Evolutionary conservation across 441 rosid genomes (phyloP), one percentile per base, ranked within the genome.

Genomic region (Jatropha multifida): DNA sequence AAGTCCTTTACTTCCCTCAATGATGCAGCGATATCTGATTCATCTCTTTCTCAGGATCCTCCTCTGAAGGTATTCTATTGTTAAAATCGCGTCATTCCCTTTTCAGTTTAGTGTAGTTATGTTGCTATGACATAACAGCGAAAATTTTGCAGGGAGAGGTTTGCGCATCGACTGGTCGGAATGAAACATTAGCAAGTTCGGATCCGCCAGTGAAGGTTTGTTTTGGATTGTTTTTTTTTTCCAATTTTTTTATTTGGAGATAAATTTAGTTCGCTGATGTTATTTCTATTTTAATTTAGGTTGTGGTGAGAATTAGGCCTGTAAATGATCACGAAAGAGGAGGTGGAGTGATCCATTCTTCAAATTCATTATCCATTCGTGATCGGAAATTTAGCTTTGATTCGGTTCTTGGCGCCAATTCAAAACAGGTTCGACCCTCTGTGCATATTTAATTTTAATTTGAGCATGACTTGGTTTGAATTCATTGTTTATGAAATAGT

Each of bases 301-400:
- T 92, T 80, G 88, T 86, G 68, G 97, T 91, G 86, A 89, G 99
- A 84, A 83, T 96, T 76, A 94, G 87, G 76, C 94, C 93, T 23
- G 81, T 70, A 11, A 84, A 74, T 73, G 86, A 79, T 27, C 80
- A 72, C 44, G 85, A 79, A 76, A 85, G 76, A 56, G 90, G 81
- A 65, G 81, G 79, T 44, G 82, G 85, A 62, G 85, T 78, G 80
- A 74, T 80, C 2, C 81, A 86, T 74, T 88, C 96, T 78, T 65
- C 88, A 0, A 86, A 90, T 85, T 82, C 96, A 5, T 75, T 92
- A 66, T 83, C 84, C 3, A 76, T 91, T 75, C 87, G 87, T 40
- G 96, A 90, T 73, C 87, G 93, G 60, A 83, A 83, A 8, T 94
- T 94, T 72, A 79, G 85, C 14, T 94, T 92, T 65, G 97, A 96